Evolutionary conservation across 2,329 filamentous ascomycete genomes (phyloP), one percentile per base, ranked within the genome.

Genomic region (Byssothecium circinans): DNA sequence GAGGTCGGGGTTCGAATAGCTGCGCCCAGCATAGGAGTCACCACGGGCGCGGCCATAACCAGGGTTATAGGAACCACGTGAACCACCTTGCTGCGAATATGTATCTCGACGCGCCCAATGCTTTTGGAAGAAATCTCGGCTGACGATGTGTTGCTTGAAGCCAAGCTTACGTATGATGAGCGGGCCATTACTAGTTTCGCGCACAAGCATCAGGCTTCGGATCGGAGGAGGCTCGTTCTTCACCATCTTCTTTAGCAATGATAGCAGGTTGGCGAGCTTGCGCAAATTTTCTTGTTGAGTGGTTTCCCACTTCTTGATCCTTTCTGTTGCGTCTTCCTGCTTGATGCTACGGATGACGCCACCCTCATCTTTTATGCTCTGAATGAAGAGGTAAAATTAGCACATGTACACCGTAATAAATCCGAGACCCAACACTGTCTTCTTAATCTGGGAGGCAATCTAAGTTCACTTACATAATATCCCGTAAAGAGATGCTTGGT

Each of bases 401-500:
- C n/a, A n/a, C n/a, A n/a, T n/a, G n/a, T n/a, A n/a, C n/a, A n/a
- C n/a, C n/a, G n/a, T n/a, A n/a, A n/a, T n/a, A n/a, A n/a, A n/a
- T n/a, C n/a, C n/a, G n/a, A n/a, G n/a, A n/a, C n/a, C n/a, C n/a
- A n/a, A n/a, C n/a, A n/a, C n/a, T n/a, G n/a, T n/a, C n/a, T n/a
- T n/a, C n/a, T n/a, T n/a, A n/a, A n/a, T n/a, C n/a, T n/a, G n/a
- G n/a, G n/a, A n/a, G n/a, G n/a, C n/a, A n/a, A n/a, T n/a, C n/a
- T n/a, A n/a, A n/a, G 15, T 12, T 32, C 6, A 33, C 11, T 54
- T 40, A 32, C 29, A 27, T 63, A 65, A 2, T 49, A 53, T 0
- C 56, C 62, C 0, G 57, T 63, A 48, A 60, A 58, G 1, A 66
- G 43, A 15, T 63, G 49, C 15, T 52, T 45, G 0, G 64, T 67